phyloP scores from a whole-genome alignment of 2,329 filamentous ascomycete species.

The Cyclaneusma minus region DNA sequence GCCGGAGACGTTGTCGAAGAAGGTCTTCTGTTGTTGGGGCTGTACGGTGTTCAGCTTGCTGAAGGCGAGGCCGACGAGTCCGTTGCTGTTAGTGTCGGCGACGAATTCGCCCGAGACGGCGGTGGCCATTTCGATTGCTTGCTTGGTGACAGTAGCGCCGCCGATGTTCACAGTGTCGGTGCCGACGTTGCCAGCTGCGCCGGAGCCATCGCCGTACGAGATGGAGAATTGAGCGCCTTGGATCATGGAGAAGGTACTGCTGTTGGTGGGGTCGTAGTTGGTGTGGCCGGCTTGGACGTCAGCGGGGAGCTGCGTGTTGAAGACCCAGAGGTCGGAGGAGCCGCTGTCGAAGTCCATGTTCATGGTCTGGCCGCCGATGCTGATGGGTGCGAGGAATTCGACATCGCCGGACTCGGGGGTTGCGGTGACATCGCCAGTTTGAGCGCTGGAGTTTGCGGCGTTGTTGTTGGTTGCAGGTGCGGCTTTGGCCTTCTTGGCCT shows the following conservation, averaged over 20 bases:
- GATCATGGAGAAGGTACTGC: slow-evolving; percentile 13
- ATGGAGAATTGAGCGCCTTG: slow-evolving; percentile 18
- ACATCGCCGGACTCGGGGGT: slow-evolving; percentile 35
- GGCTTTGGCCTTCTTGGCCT: slow-evolving; percentile 7
- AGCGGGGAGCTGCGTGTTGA: slow-evolving; percentile 17
- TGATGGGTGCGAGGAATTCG: slow-evolving; percentile 14
- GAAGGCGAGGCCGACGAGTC: slow-evolving; percentile 45
- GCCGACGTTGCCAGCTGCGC: slow-evolving; percentile 20
- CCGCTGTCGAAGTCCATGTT: slow-evolving; percentile 19
- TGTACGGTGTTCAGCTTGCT: slow-evolving; percentile 20
- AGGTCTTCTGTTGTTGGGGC: slow-evolving; percentile 19
- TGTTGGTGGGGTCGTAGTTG: slow-evolving; percentile 16
- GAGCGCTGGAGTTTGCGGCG: slow-evolving; percentile 17
- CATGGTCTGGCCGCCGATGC: slow-evolving; percentile 18
- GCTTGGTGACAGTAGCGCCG: slow-evolving; percentile 16
- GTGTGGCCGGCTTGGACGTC: slow-evolving; percentile 15
- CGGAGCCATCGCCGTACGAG: slow-evolving; percentile 23
- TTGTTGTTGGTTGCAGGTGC: slow-evolving; percentile 8
- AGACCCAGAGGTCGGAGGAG: slow-evolving; percentile 21
- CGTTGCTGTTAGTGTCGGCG: slow-evolving; percentile 28
- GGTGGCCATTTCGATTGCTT: slow-evolving; percentile 20
- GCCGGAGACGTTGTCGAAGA: slow-evolving; percentile 19
- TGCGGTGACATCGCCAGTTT: slow-evolving; percentile 43
- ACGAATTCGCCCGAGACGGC: slow-evolving; percentile 19
- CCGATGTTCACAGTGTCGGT: slow-evolving; percentile 21